Evolutionary conservation across 192 early-diverging fungal species (phyloP).

Genomic region (Fimicolochytrium jonesii): DNA sequence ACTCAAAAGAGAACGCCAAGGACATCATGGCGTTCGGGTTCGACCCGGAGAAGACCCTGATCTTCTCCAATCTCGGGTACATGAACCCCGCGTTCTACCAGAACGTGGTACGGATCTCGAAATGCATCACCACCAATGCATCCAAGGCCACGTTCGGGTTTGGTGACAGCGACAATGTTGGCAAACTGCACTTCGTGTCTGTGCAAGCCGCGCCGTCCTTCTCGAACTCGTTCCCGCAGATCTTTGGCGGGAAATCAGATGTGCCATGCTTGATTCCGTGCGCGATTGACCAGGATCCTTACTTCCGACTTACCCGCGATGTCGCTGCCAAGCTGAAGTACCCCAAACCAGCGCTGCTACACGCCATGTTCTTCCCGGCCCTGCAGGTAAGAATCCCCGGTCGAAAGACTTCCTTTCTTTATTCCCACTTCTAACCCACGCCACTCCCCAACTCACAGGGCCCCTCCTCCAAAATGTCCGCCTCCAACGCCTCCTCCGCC

Average conservation of each 20-base stretch:
- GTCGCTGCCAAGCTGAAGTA: conserved; percentile 89
- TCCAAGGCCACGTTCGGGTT: conserved; percentile 93
- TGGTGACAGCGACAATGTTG: conserved; percentile 79
- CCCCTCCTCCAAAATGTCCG: conserved; percentile 89
- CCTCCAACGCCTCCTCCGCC: conserved; percentile 82
- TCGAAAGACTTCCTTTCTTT: background rate
- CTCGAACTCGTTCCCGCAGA: conserved; percentile 91
- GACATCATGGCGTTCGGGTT: conserved; percentile 96
- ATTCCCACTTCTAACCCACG: background rate
- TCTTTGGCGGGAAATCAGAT: conserved; percentile 85
- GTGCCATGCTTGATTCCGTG: conserved; percentile 97
- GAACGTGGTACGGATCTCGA: conserved; percentile 86
- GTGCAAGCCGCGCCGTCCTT: conserved; percentile 94
- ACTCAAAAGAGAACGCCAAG: conserved; percentile 74
- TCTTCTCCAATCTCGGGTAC: conserved; percentile 89
- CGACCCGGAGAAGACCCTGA: conserved; percentile 92
- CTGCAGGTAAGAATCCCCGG: conserved; percentile 69
- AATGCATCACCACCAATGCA: conserved; percentile 74
- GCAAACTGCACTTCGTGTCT: conserved; percentile 90
- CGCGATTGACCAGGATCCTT: conserved; percentile 98
- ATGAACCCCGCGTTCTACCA: conserved; percentile 93
- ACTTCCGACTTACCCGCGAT: conserved; percentile 96
- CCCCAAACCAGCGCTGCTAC: conserved; percentile 91
- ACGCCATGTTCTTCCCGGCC: conserved; percentile 93
- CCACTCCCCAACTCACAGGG: conserved; percentile 60